Evolutionary conservation across 768 basidiomycete genomes (phyloP), one percentile per base, ranked within the genome.

Genomic region (Lactarius akahatsu): DNA sequence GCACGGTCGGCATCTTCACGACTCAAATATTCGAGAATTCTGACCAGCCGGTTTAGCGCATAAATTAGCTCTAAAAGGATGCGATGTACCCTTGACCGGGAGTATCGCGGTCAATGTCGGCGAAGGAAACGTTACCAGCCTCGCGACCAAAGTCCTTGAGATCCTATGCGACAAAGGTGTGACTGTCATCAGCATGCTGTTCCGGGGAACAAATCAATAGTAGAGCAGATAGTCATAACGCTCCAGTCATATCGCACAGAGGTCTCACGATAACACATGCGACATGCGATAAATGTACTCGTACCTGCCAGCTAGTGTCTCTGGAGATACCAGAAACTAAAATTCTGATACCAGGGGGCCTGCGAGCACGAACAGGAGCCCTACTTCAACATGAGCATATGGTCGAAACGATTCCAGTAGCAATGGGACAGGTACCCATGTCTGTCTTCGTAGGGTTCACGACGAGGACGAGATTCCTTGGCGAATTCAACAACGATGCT

Each of bases 241-340:
- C 59, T 26, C 43, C 43, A 56, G 34, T 56, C 45, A 38, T 30
- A 50, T 28, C 4, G 15, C 30, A 52, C 30, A 28, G 41, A 7
- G 11, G 18, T 41, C 47, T 61, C 50, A n/a, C 40, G 45, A 56
- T 56, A 36, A 26, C 30, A 20, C 41, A 52, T 40, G 16, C 38
- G 32, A 20, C 28, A n/a, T 20, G 28, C 20, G 26, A 34, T 57
- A 64, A 59, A 70, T 57, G 63, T 68, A 71, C 73, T 76, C 91
- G 80, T 87, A 98, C 96, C 94, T 98, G 96, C 96, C 96, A 98
- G 78, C 95, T 97, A 56, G 94, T 96, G 75, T 96, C 92, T 75
- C 91, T 88, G 71, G 94, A 92, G 70, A 98, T 85, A 63, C 94
- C 94, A 45, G 90, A 85, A 66, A 99, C 93, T 67, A 90, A 82